These are phyloP conservation scores for Iberis amara DNA, from an alignment of 441 rosid genomes.

Conservation along the genomic window DNA sequence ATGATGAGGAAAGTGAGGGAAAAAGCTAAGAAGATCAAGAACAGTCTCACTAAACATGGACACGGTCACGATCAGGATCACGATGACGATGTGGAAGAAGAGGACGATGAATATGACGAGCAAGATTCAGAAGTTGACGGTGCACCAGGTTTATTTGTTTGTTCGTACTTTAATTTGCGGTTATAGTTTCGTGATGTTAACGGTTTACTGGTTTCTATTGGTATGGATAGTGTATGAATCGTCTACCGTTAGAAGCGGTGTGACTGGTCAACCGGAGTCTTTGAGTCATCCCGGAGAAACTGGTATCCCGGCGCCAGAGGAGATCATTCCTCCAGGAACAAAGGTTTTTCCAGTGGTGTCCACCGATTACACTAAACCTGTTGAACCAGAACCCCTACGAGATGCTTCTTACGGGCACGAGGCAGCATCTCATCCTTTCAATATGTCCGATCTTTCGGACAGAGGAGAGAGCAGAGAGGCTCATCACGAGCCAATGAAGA, in stretches of 20 bases:
- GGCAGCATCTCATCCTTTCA: slow-evolving; percentile 9
- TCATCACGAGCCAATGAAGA: slow-evolving; percentile 24
- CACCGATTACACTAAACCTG: slow-evolving; percentile 21
- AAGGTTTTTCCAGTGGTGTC: slow-evolving; percentile 28
- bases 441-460: slow-evolving; percentile 5
- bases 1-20: slow-evolving; percentile 73
- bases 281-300: slow-evolving; percentile 28
- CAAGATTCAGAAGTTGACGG: slow-evolving; percentile 34
- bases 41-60: slow-evolving; percentile 51
- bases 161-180: neutral
- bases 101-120: slow-evolving; percentile 46
- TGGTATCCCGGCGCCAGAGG: slow-evolving; percentile 25
- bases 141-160: slow-evolving; percentile 24
- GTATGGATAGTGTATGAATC: slow-evolving; percentile 39
- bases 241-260: slow-evolving; percentile 23
- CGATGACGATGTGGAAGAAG: slow-evolving; percentile 43
- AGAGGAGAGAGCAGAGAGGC: slow-evolving; percentile 25
- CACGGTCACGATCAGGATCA: slow-evolving; percentile 39
- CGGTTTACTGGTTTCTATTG: neutral
- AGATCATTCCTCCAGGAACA: slow-evolving; percentile 26
- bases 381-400: slow-evolving; percentile 20
- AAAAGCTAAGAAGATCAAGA: slow-evolving; percentile 72
- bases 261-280: slow-evolving; percentile 27
- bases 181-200: neutral
- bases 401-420: slow-evolving; percentile 17